Evolutionary conservation across 495 filamentous ascomycete species (phyloP), one percentile per base, ranked within the genome.

Genomic region (Penicillium parvum): DNA sequence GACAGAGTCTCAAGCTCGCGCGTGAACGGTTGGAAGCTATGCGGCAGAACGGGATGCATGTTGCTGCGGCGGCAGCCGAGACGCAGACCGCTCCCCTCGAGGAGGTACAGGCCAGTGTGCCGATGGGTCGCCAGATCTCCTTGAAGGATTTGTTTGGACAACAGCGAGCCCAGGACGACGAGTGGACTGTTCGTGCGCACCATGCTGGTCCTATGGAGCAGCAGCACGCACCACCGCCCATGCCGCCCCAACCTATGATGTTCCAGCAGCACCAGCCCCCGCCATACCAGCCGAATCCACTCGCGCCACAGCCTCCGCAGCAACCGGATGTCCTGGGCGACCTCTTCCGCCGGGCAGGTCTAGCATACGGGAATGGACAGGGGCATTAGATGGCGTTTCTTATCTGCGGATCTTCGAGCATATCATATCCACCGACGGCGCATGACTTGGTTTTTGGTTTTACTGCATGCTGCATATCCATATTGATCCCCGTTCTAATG

Each of bases 71-170:
- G 1, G 58, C 60, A 2, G 62, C 64, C 1, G 43, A 57, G 6
- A 49, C 50, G 6, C 58, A 62, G 6, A 41, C 50, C 3, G 48
- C 58, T 3, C 65, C 63, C 4, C 25, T 62, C 17, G 55, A 71
- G 16, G 62, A 69, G 32, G 43, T 63, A 6, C 56, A 67, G 33
- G 37, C 40, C 11, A 66, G 65, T 37, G 68, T 64, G 30, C 61
- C 73, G 2, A 78, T 77, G 74, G 75, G 72, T 1, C 60, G 75
- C 7, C 73, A 78, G 51, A 56, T 80, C 2, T 74, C 70, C 7
- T 51, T 81, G 14, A 66, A 74, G 43, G 73, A 81, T 50, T 43
- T 79, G 0, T 79, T 81, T 46, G 74, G 74, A 5, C 73, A 75
- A 45, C 75, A 79, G 52, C 63, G 74, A 15, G 65, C 67, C 12